Base-by-base conservation (phyloP, 1,139 yeast species). In the Magnusiomyces ingens region DNA sequence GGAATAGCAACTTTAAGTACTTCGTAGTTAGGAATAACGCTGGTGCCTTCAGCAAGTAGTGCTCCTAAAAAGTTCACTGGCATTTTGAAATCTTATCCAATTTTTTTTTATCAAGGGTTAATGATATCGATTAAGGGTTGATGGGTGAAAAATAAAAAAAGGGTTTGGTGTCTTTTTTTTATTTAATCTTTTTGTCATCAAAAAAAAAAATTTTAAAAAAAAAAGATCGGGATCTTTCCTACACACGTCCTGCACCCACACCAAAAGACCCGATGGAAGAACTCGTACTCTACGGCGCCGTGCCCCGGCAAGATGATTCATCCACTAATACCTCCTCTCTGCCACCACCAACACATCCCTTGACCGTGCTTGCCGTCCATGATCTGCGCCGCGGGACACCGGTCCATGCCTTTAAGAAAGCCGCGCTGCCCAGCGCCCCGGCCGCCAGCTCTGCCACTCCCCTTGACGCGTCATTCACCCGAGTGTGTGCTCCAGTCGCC, bases 41-140 rank as follows among this genome's bases (percentile, higher is more conserved):
- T 80, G 0, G 91, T 78, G 2, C 97, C 97, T 46, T 90, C 88
- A 18, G 77, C 66, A 36, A 85, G 58, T 40, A 82, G 81, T 1
- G 84, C 74, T 12, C 86, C 82, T 17, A 89, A 65, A 59, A 89
- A 81, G 65, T 91, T 87, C 55, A 91, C 67, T 1, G 98, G 98
- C 99, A 91, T 91, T 43, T 17, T 49, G 11, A 2, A 18, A 26
- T 12, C n/a, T 36, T 36, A 13, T 36, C 17, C 41, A 21, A 36
- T 36, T n/a, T 36, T 36, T 13, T 50, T 21, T 18, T 36, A 36
- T 26, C 32, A 26, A 26, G 32, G 32, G 32, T 26, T 4, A 26
- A 26, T 26, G 4, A 26, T 26, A 26, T 26, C 32, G 32, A 26
- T 26, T 26, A 26, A 26, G 4, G 8, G 32, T 5, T 26, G 32